Evolutionary conservation across 306 rosid species (phyloP).

Genomic region (Trifolium pratense): DNA sequence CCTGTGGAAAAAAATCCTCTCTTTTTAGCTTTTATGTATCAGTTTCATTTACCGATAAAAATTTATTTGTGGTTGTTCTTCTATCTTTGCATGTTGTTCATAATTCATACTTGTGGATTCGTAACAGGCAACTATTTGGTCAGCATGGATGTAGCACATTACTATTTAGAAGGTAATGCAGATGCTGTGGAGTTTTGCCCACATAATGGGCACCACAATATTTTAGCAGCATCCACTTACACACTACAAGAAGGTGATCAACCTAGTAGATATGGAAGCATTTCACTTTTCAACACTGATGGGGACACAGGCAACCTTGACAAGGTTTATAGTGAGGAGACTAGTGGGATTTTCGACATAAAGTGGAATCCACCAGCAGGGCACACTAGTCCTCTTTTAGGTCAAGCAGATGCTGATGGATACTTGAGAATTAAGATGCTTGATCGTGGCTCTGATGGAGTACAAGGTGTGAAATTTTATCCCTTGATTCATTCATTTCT

Average conservation of each 20-base stretch:
- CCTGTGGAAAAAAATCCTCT: not conserved
- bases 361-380: slow-evolving; percentile 74
- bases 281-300: slow-evolving; percentile 64
- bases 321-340: slow-evolving; percentile 54
- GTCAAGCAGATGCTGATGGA: slow-evolving; percentile 87
- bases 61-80: not conserved
- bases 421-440: slow-evolving; percentile 71
- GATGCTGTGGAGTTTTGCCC: slow-evolving; percentile 93
- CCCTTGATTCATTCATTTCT: slow-evolving; percentile 25
- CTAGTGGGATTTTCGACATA: slow-evolving; percentile 79
- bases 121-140: not conserved
- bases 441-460: slow-evolving; percentile 45
- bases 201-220: slow-evolving; percentile 53
- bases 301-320: slow-evolving; percentile 50
- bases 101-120: not conserved
- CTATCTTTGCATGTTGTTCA: not conserved
- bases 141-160: slow-evolving; percentile 78
- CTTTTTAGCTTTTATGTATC: not conserved
- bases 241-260: slow-evolving; percentile 71
- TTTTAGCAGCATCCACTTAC: slow-evolving; percentile 85
- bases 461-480: slow-evolving; percentile 52
- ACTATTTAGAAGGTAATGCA: slow-evolving; percentile 79
- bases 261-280: slow-evolving; percentile 76
- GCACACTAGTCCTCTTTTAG: slow-evolving; percentile 59
- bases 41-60: not conserved